phyloP scores from a whole-genome alignment of 208 protist species.

The Entamoeba dispar region DNA sequence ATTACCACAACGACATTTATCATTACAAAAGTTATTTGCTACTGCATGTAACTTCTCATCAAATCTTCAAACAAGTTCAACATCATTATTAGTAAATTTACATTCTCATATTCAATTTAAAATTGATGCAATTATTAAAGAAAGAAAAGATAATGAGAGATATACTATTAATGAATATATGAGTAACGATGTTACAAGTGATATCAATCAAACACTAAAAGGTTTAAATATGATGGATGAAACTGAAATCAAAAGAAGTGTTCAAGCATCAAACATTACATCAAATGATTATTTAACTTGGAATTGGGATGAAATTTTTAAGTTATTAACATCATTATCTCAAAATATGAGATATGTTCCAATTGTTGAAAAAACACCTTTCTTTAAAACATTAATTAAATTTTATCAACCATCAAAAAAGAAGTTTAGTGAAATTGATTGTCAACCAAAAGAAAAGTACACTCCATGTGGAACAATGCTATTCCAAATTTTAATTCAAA shows the following conservation, averaged over 20 bases:
- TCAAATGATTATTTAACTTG: background rate
- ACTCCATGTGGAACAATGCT: background rate
- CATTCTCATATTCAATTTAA: background rate
- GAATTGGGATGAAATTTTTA: background rate
- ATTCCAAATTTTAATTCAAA: background rate
- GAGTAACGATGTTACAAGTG: background rate
- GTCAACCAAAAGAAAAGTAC: background rate
- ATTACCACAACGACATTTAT: background rate
- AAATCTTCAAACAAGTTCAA: background rate
- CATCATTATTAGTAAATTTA: background rate
- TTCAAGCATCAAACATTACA: background rate
- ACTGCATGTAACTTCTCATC: background rate
- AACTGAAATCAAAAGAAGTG: background rate
- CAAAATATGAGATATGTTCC: background rate
- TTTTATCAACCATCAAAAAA: background rate
- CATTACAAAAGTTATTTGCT: background rate
- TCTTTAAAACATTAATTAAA: background rate
- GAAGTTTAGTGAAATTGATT: background rate
- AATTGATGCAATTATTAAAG: background rate
- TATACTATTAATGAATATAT: background rate
- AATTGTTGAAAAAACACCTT: background rate
- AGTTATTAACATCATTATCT: background rate
- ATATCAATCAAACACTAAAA: background rate
- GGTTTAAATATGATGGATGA: background rate
- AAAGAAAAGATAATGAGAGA: background rate